phyloP scores from a whole-genome alignment of 495 filamentous ascomycete genomes.

The Sabuloglossum arenarium region DNA sequence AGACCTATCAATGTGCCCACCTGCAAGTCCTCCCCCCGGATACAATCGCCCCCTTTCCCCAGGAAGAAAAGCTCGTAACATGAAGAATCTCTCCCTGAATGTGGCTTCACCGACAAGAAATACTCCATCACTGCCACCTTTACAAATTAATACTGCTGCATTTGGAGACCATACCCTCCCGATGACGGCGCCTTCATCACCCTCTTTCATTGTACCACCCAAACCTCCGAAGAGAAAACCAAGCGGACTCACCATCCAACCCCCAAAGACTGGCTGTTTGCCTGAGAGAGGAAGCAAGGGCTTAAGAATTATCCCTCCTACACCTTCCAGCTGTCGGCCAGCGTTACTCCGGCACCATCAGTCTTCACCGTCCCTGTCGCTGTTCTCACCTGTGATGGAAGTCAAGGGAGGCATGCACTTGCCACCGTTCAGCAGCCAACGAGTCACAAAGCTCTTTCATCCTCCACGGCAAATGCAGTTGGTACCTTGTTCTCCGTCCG shows the following conservation, averaged over 20 bases:
- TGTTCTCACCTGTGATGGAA: conserved; percentile 36
- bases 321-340: conserved; percentile 24
- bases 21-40: neutral
- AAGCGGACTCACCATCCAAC: conserved; percentile 51
- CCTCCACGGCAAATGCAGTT: neutral
- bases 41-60: conserved; percentile 3
- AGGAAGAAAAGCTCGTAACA: conserved; percentile 27
- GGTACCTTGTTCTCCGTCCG: neutral
- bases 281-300: conserved; percentile 9
- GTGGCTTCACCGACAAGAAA: conserved; percentile 32
- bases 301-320: conserved; percentile 25
- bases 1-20: neutral
- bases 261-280: conserved; percentile 26
- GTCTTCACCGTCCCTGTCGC: conserved; percentile 40
- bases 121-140: conserved; percentile 7
- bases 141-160: conserved; percentile 28
- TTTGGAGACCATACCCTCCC: conserved; percentile 22
- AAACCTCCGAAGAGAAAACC: conserved; percentile 52
- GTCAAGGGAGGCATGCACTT: conserved; percentile 45
- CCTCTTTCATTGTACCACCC: conserved; percentile 55
- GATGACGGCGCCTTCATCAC: conserved; percentile 59
- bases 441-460: conserved; percentile 12
- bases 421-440: conserved; percentile 24
- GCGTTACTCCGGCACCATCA: conserved; percentile 40
- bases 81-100: conserved; percentile 83